phyloP scores from a whole-genome alignment of 805 yeast genomes.

The Alloascoidea hylecoeti region DNA sequence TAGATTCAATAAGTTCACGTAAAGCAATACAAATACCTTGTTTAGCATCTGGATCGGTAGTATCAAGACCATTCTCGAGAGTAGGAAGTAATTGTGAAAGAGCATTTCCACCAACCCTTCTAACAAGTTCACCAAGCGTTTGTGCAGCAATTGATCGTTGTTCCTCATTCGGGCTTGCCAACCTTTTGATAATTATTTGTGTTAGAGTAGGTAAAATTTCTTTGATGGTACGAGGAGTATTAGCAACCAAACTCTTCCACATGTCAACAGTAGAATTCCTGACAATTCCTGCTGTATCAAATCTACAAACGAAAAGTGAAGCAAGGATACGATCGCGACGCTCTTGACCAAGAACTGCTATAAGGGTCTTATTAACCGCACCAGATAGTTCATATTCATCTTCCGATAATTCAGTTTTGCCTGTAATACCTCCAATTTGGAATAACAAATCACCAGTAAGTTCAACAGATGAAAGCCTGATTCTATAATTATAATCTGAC shows the following conservation, averaged over 20 bases:
- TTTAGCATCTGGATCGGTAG: conserved; percentile 66
- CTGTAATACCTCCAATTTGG: conserved; percentile 85
- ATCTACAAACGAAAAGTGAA: conserved; percentile 84
- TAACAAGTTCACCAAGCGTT: conserved; percentile 87
- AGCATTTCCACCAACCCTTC: conserved; percentile 85
- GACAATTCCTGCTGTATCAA: conserved; percentile 79
- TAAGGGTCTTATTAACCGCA: conserved; percentile 37
- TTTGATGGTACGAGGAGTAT: conserved; percentile 88
- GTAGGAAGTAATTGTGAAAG: conserved; percentile 77
- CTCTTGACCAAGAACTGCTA: conserved; percentile 72
- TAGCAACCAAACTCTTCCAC: conserved; percentile 93
- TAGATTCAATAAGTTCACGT: conserved; percentile 69
- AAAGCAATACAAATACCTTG: conserved; percentile 96
- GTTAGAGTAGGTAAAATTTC: conserved; percentile 83
- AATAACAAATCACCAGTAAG: conserved; percentile 88
- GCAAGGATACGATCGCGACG: conserved; percentile 82
- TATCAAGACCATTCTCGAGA: conserved; percentile 48
- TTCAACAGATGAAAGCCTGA: conserved; percentile 87
- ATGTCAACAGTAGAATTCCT: conserved; percentile 84
- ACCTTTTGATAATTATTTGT: conserved; percentile 60
- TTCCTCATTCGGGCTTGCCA: conserved; percentile 69
- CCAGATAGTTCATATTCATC: conserved; percentile 18
- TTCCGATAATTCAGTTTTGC: conserved; percentile 35
- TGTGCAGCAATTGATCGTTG: conserved; percentile 85
- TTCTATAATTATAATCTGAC: conserved; percentile 69